Conservation (phyloP, 306 rosid genomes). For the Rosa multiflora region DNA sequence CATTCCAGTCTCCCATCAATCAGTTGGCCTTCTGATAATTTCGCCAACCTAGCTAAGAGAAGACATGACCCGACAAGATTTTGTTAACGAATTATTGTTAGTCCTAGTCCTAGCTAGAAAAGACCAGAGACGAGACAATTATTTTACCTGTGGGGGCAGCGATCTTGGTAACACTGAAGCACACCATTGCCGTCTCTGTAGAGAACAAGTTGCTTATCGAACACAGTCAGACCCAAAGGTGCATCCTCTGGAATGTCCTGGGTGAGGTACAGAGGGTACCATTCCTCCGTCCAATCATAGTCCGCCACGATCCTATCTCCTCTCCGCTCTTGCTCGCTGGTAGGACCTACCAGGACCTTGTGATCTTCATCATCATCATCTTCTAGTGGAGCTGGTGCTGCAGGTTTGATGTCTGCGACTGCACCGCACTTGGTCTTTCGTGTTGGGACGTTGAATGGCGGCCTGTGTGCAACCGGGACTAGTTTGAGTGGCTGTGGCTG, state of each 20-base stretch:
- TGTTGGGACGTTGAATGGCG: neutral
- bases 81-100: too few relatives aligned
- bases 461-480: conserved; percentile 3
- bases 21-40: conserved; percentile 93
- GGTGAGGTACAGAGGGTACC: conserved; percentile 91
- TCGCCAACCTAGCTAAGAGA: conserved; percentile 69
- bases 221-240: conserved; percentile 80
- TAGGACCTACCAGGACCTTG: conserved; percentile 47
- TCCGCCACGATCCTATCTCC: conserved; percentile 45
- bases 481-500: neutral
- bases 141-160: conserved; percentile 87
- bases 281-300: conserved; percentile 86
- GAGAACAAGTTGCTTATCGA: conserved; percentile 68
- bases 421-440: conserved; percentile 38
- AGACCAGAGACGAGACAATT: neutral
- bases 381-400: conserved; percentile 30
- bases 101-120: neutral
- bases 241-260: conserved; percentile 75
- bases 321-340: conserved; percentile 47
- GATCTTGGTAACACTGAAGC: conserved; percentile 73
- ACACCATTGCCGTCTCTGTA: conserved; percentile 54
- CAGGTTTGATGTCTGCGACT: conserved; percentile 41
- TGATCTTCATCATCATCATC: conserved; percentile 29
- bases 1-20: conserved; percentile 91
- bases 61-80: too few relatives aligned